phyloP scores from a whole-genome alignment of 345 rosid species.

The Mangifera indica region DNA sequence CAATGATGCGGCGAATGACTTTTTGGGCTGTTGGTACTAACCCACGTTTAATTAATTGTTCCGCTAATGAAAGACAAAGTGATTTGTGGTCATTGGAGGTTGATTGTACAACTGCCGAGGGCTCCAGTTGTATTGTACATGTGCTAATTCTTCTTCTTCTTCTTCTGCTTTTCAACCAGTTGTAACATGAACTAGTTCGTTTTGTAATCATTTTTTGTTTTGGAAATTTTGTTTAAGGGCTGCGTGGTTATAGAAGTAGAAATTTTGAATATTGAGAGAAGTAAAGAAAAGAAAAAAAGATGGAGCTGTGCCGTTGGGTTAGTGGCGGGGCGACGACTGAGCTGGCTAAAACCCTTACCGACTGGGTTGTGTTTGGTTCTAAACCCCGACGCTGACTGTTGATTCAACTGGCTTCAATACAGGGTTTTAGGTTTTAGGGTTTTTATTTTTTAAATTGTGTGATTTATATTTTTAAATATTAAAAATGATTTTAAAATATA shows the following conservation, averaged over 20 bases:
- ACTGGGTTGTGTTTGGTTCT: too few relatives aligned
- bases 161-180: conserved; percentile 36
- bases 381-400: too few relatives aligned
- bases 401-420: too few relatives aligned
- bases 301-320: too few relatives aligned
- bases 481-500: too few relatives aligned
- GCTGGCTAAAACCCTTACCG: too few relatives aligned
- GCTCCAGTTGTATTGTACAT: conserved; percentile 34
- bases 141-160: conserved; percentile 31
- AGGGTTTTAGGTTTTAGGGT: too few relatives aligned
- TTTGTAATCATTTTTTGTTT: conserved; percentile 28
- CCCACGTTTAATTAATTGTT: conserved; percentile 44
- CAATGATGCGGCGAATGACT: conserved; percentile 42
- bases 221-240: not conserved
- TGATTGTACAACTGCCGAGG: conserved; percentile 7
- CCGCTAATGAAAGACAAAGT: conserved; percentile 43
- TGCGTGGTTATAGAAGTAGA: not conserved
- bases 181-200: conserved; percentile 18
- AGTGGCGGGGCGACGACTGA: too few relatives aligned
- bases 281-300: not conserved
- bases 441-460: too few relatives aligned
- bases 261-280: not conserved
- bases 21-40: conserved; percentile 39
- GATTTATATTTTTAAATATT: too few relatives aligned
- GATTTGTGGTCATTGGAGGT: conserved; percentile 34